These are phyloP conservation scores for Stephanodiscus triporus DNA, from an alignment of 108 stramenopile genomes.

Conservation along the genomic window DNA sequence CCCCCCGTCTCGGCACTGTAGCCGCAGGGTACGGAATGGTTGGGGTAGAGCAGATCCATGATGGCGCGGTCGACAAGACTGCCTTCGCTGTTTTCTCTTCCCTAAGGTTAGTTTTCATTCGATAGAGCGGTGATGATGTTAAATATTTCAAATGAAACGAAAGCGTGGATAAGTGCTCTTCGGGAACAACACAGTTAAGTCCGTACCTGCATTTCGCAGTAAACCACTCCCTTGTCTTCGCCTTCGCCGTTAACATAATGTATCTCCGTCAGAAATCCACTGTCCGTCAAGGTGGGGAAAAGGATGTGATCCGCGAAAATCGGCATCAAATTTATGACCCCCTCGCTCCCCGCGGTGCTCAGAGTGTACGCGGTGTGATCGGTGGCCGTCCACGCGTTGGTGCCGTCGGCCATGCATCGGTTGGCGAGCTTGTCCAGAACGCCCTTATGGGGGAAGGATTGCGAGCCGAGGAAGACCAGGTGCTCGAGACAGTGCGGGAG, in stretches of 20 bases:
- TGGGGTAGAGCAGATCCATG: slow-evolving; percentile 44
- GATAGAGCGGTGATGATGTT: neutral
- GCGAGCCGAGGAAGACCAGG: slow-evolving; percentile 47
- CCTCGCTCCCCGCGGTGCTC: slow-evolving; percentile 48
- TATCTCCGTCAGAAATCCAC: slow-evolving; percentile 51
- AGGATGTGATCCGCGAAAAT: slow-evolving; percentile 55
- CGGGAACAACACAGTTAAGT: no score
- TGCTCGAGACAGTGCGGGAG: slow-evolving; percentile 57
- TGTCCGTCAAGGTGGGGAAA: slow-evolving; percentile 52
- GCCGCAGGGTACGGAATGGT: slow-evolving; percentile 21
- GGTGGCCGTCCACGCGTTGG: slow-evolving; percentile 59
- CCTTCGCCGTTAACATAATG: slow-evolving; percentile 51
- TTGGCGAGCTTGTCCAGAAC: slow-evolving; percentile 57
- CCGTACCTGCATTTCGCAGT: slow-evolving; percentile 57
- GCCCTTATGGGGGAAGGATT: slow-evolving; percentile 52
- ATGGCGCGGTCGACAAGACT: slow-evolving; percentile 46
- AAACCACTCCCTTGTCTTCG: slow-evolving; percentile 57
- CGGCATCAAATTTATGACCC: slow-evolving; percentile 42
- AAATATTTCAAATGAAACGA: no score
- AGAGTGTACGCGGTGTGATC: slow-evolving; percentile 59
- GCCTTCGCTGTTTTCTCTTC: slow-evolving; percentile 50
- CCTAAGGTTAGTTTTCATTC: slow-evolving; percentile 12
- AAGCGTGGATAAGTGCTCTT: no score
- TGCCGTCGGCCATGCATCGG: slow-evolving; percentile 53
- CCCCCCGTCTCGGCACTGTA: slow-evolving; percentile 54